phyloP scores from a whole-genome alignment of 2,329 filamentous ascomycete genomes.

The Cercospora citrullina region DNA sequence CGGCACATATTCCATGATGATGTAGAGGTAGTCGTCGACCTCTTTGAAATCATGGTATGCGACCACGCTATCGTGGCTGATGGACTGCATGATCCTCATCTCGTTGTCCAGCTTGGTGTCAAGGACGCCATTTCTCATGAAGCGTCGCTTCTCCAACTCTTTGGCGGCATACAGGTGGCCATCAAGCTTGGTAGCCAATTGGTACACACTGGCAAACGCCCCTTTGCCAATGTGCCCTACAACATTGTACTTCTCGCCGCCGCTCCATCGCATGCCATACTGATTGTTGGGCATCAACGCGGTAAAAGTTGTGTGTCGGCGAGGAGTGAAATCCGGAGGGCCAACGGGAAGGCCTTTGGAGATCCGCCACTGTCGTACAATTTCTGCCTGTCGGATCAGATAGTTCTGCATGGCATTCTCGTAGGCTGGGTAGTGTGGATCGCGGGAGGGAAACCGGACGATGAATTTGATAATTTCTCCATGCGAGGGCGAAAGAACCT shows the following conservation, averaged over 20 bases:
- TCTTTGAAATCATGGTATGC: conserved; percentile 88
- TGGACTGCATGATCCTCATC: conserved; percentile 88
- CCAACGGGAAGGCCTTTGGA: conserved; percentile 11
- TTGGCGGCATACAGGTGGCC: conserved; percentile 87
- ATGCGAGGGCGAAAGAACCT: conserved; percentile 58
- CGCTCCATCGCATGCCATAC: conserved; percentile 74
- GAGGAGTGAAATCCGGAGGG: conserved; percentile 12
- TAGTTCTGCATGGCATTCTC: conserved; percentile 68
- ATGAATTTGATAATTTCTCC: conserved; percentile 74
- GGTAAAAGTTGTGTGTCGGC: conserved; percentile 24
- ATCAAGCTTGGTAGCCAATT: conserved; percentile 80
- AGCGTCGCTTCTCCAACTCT: conserved; percentile 87
- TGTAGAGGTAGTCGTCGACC: conserved; percentile 77
- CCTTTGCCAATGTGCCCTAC: conserved; percentile 82
- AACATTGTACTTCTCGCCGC: conserved; percentile 81
- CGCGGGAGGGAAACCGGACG: conserved; percentile 74
- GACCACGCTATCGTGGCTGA: conserved; percentile 87
- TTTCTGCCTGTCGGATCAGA: conserved; percentile 47
- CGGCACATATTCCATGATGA: conserved; percentile 93
- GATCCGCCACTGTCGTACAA: conserved; percentile 18
- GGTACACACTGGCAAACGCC: conserved; percentile 92
- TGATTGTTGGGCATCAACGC: conserved; percentile 39
- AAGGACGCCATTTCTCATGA: conserved; percentile 87
- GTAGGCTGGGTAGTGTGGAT: conserved; percentile 68
- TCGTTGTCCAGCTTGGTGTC: conserved; percentile 95